Conservation (phyloP, 1,284 basidiomycete genomes). For the Apiotrichum siamense region DNA sequence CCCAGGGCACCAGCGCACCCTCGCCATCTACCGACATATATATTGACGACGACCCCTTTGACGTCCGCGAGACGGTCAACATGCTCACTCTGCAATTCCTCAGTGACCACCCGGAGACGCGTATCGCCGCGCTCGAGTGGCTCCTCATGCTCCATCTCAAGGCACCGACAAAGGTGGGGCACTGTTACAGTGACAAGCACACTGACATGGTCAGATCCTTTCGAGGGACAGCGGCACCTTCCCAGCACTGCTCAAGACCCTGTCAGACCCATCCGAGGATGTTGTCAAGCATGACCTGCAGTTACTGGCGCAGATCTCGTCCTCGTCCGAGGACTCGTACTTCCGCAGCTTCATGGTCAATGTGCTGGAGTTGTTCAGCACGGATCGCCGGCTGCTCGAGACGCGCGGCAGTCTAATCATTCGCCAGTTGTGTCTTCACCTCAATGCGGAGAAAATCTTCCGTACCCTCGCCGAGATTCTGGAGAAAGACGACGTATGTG, state of each 20-base stretch:
- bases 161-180: slow-evolving; percentile 76
- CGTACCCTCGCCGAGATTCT: slow-evolving; percentile 92
- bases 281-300: slow-evolving; percentile 95
- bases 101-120: slow-evolving; percentile 92
- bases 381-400: slow-evolving; percentile 83
- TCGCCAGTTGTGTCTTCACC: slow-evolving; percentile 84
- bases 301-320: slow-evolving; percentile 86
- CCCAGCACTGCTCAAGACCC: slow-evolving; percentile 86
- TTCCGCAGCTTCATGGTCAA: slow-evolving; percentile 96
- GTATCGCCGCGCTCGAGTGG: slow-evolving; percentile 95
- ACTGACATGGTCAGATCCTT: slow-evolving; percentile 65
- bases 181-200: background rate
- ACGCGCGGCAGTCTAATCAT: slow-evolving; percentile 93
- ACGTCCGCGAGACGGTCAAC: slow-evolving; percentile 87
- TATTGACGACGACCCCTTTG: slow-evolving; percentile 70
- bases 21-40: slow-evolving; percentile 11
- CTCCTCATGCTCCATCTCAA: slow-evolving; percentile 98
- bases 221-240: slow-evolving; percentile 96
- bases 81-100: slow-evolving; percentile 88
- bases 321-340: slow-evolving; percentile 87
- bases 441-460: slow-evolving; percentile 95
- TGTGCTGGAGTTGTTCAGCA: slow-evolving; percentile 88
- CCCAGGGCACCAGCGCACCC: slow-evolving; percentile 1
- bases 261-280: slow-evolving; percentile 95
- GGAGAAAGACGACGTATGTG: slow-evolving; percentile 86